Percentiles rank a stretch among this genome's conserved stretches.
Evolutionary conservation across 805 yeast species (phyloP).

Genomic region (Cyberlindnera petersonii): DNA sequence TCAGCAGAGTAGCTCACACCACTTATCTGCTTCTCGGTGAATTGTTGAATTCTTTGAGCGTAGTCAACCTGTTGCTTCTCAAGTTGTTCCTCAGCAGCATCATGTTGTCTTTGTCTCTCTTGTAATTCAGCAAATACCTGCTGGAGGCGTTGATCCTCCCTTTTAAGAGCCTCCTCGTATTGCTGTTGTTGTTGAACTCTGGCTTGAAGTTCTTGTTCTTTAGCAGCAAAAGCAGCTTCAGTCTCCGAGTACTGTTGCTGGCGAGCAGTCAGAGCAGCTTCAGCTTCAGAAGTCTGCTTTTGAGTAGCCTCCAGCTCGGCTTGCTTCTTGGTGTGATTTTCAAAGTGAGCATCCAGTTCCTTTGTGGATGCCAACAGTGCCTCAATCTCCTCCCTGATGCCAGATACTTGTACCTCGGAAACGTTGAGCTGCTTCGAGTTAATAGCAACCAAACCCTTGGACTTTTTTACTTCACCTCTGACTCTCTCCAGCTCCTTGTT

Average conservation of each 20-base stretch:
- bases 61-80: slow-evolving; percentile 35
- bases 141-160: slow-evolving; percentile 35
- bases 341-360: slow-evolving; percentile 37
- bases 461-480: slow-evolving; percentile 53
- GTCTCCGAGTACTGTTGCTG: slow-evolving; percentile 22
- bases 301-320: slow-evolving; percentile 28
- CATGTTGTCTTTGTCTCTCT: slow-evolving; percentile 34
- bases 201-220: slow-evolving; percentile 30
- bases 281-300: slow-evolving; percentile 33
- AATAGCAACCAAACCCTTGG: slow-evolving; percentile 60
- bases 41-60: slow-evolving; percentile 36
- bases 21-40: slow-evolving; percentile 35
- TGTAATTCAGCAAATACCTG: slow-evolving; percentile 33
- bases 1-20: slow-evolving; percentile 15
- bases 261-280: slow-evolving; percentile 33
- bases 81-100: slow-evolving; percentile 37
- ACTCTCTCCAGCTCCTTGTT: slow-evolving; percentile 51
- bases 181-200: slow-evolving; percentile 33
- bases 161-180: slow-evolving; percentile 33
- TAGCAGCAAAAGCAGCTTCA: slow-evolving; percentile 17
- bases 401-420: slow-evolving; percentile 45
- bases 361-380: slow-evolving; percentile 29
- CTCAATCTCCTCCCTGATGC: slow-evolving; percentile 40
- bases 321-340: slow-evolving; percentile 35
- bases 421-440: slow-evolving; percentile 67